Evolutionary conservation across 1,284 basidiomycete species (phyloP).

Genomic region (Tremellales sp.): DNA sequence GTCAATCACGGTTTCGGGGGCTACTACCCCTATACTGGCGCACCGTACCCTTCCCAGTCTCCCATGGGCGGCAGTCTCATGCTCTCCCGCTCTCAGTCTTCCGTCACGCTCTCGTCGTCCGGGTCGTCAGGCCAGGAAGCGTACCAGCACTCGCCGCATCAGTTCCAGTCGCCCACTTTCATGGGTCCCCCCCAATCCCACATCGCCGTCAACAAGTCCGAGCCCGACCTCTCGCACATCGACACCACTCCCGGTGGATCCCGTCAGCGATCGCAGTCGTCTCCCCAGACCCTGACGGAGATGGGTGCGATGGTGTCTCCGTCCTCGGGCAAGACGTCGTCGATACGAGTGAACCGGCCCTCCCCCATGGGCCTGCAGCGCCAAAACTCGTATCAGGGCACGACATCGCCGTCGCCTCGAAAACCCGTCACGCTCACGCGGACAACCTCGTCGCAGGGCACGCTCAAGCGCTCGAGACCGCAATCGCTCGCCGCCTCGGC

Average conservation of each 20-base stretch:
- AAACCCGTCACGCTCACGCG: constrained; percentile 21
- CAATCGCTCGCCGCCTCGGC: constrained; percentile 38
- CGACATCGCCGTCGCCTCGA: constrained; percentile 33
- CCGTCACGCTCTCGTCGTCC: constrained; percentile 34
- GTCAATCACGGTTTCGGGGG: constrained; percentile 11
- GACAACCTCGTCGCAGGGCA: constrained; percentile 27
- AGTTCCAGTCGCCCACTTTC: constrained; percentile 1
- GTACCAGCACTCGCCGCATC: constrained; percentile 15
- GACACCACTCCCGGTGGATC: constrained; percentile 18
- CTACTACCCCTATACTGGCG: constrained; percentile 17
- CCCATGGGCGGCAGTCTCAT: constrained; percentile 12
- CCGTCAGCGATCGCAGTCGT: constrained; percentile 37
- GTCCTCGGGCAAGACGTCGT: constrained; percentile 32
- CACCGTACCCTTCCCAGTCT: constrained; percentile 16
- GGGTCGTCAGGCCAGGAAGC: constrained; percentile 32
- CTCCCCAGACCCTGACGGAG: constrained; percentile 28
- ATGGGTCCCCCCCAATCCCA: constrained; percentile 10
- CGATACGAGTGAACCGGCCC: constrained; percentile 26
- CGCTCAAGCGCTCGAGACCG: constrained; percentile 22
- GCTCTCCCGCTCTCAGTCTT: constrained; percentile 37
- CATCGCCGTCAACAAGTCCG: constrained; percentile 25
- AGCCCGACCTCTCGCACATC: constrained; percentile 24
- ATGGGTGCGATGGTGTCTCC: constrained; percentile 25
- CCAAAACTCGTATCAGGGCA: constrained; percentile 40
- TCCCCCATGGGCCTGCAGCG: constrained; percentile 27